These are phyloP conservation scores for Macrocystidia cucumis DNA, from an alignment of 1,284 basidiomycete species.

Conservation along the genomic window DNA sequence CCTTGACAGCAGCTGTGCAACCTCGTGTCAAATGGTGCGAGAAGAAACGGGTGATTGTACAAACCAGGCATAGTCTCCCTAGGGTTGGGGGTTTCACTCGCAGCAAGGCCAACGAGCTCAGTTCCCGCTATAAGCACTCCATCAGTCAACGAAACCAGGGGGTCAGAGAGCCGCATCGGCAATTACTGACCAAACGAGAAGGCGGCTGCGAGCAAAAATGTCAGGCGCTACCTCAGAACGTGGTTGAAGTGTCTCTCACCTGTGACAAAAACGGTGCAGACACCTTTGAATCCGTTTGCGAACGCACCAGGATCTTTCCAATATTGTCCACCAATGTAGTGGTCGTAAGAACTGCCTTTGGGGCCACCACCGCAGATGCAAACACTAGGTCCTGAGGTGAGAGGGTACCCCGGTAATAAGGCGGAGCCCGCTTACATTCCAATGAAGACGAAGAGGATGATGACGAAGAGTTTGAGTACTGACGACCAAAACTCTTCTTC, in stretches of 20 bases:
- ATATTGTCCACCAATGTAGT: constrained; percentile 35
- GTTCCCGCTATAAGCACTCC: constrained; percentile 38
- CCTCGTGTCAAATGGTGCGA: neutral
- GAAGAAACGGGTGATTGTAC: neutral
- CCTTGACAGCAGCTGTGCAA: constrained; percentile 32
- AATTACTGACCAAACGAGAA: constrained; percentile 45
- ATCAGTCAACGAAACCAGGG: constrained; percentile 2
- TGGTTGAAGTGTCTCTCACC: constrained; percentile 12
- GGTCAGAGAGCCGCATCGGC: neutral
- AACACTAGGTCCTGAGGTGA: constrained; percentile 14
- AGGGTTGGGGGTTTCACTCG: constrained; percentile 52
- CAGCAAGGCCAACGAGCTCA: constrained; percentile 62
- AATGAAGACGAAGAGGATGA: constrained; percentile 47
- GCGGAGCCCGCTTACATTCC: too few relatives aligned
- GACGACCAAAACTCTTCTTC: constrained; percentile 53
- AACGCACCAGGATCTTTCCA: constrained; percentile 49
- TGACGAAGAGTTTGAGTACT: constrained; percentile 45
- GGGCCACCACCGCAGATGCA: constrained; percentile 41
- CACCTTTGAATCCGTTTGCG: constrained; percentile 36
- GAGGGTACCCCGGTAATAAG: neutral
- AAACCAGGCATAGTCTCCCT: constrained; percentile 46
- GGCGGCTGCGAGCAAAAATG: constrained; percentile 23
- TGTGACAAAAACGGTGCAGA: constrained; percentile 36
- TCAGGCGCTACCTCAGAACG: neutral
- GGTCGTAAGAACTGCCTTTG: constrained; percentile 22